phyloP scores from a whole-genome alignment of 371 early-diverging fungal genomes.

The Mortierella sp. region DNA sequence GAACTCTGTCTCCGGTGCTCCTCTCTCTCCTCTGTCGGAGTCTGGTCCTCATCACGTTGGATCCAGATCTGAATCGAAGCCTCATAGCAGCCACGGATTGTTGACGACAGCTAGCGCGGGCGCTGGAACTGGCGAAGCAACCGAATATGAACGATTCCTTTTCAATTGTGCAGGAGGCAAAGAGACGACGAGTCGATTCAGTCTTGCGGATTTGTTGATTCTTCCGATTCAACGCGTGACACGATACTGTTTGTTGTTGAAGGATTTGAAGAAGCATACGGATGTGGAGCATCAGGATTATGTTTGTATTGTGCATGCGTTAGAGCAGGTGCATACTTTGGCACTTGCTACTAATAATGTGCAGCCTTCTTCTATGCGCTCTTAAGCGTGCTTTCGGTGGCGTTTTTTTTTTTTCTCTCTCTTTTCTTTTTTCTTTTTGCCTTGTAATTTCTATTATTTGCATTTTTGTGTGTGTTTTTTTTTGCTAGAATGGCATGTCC shows the following conservation, averaged over 20 bases:
- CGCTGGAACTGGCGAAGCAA: background rate
- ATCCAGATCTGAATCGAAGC: constrained; percentile 3
- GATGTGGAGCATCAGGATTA: constrained; percentile 74
- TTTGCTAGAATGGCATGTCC: too few relatives aligned
- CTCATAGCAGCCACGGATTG: constrained; percentile 31
- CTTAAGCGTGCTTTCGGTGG: constrained; percentile 10
- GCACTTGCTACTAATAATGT: constrained; percentile 79
- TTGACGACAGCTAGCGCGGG: background rate
- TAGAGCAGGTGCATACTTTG: constrained; percentile 70
- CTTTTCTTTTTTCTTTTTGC: background rate
- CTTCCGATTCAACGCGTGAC: constrained; percentile 79
- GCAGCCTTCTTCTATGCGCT: constrained; percentile 55
- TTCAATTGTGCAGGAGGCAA: constrained; percentile 42
- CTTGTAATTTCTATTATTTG: background rate
- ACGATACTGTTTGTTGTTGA: constrained; percentile 74
- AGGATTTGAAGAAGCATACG: constrained; percentile 77
- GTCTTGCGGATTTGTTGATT: constrained; percentile 69
- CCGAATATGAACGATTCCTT: constrained; percentile 30
- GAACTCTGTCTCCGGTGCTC: background rate
- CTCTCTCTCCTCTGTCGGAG: background rate
- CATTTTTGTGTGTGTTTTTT: background rate
- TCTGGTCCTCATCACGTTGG: constrained; percentile 7
- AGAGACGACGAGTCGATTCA: constrained; percentile 53
- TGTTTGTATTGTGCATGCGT: constrained; percentile 66
- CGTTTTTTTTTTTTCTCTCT: constrained; percentile 5